Base-by-base conservation (phyloP, 305 asterid genomes). In the Salvia sclarea region DNA sequence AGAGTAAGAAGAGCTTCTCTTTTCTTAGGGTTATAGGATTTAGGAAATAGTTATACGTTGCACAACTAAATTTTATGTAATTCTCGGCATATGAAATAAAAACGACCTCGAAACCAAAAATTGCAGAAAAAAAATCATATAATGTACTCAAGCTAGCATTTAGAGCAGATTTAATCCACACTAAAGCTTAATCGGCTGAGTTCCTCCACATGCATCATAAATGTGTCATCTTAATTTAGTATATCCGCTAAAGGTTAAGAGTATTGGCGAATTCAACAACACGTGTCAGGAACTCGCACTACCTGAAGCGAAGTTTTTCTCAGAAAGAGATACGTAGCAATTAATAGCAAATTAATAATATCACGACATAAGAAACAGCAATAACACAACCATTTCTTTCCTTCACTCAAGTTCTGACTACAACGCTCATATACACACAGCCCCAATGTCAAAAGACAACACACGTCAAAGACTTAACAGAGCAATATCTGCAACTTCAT, bases 141-240 rank as follows among this genome's bases (percentile, higher is more conserved):
- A 55, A 69, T 56, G 58, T 14, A 35, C 16, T 50, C n/a, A 16
- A 9, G 8, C 7, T 14, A 12, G 47, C 69, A 28, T 55, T 13
- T 54, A 44, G 53, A 61, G 54, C 40, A 58, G 63, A 62, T 44
- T 40, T 16, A 48, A 37, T 49, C 5, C 33, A 61, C 20, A 44
- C 35, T 11, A 24, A 40, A 45, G 24, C 41, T 54, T 16, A 44
- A 44, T 44, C 44, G 12, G 47, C 59, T 14, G 25, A 28, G 21
- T 22, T 61, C 47, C 47, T 61, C 67, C 57, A 55, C 12, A 30
- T 33, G 13, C 64, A 35, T 50, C 69, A 67, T 50, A 60, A 55
- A 21, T 45, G 30, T 11, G 5, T n/a, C 66, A 28, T 31, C 40
- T 14, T 37, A 43, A 31, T 40, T 62, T 5, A 57, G 45, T 11